These are phyloP conservation scores for Gautieria morchelliformis DNA, from an alignment of 768 basidiomycete species.

Conservation along the genomic window DNA sequence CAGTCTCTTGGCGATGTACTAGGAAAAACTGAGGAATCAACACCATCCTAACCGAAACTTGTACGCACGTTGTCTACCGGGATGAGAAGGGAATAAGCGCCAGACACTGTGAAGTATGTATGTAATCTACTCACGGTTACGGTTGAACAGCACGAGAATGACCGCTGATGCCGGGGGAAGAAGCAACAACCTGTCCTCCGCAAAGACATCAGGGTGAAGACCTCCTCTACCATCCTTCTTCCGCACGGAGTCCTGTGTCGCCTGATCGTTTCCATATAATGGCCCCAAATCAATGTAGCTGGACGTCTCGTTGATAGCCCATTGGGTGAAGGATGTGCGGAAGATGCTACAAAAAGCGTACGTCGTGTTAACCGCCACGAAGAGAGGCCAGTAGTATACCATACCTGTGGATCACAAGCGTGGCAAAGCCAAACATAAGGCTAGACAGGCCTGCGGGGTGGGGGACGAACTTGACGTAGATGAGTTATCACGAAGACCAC, in stretches of 20 bases:
- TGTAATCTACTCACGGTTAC: conserved; percentile 43
- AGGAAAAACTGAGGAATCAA: background rate
- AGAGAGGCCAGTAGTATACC: conserved; percentile 7
- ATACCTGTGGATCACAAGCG: conserved; percentile 71
- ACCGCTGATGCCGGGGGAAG: conserved; percentile 72
- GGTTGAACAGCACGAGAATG: conserved; percentile 75
- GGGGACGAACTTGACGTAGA: conserved; percentile 42
- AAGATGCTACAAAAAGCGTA: conserved; percentile 46
- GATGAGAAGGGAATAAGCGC: background rate
- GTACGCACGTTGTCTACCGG: background rate
- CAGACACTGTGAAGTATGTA: background rate
- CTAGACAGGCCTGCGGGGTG: conserved; percentile 76
- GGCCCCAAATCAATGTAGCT: conserved; percentile 82
- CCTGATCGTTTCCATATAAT: conserved; percentile 68
- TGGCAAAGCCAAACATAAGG: conserved; percentile 74
- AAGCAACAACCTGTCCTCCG: conserved; percentile 67
- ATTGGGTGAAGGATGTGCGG: conserved; percentile 62
- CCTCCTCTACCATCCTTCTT: conserved; percentile 52
- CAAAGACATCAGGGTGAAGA: conserved; percentile 62
- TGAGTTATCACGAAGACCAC: background rate
- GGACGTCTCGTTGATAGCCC: conserved; percentile 72
- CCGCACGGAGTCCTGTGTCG: conserved; percentile 46
- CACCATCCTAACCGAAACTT: background rate
- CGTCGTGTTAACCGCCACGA: background rate
- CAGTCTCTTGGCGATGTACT: conserved; percentile 75